Evolutionary conservation across 2,329 filamentous ascomycete species (phyloP), one percentile per base, ranked within the genome.

Genomic region (Periconia sp.): DNA sequence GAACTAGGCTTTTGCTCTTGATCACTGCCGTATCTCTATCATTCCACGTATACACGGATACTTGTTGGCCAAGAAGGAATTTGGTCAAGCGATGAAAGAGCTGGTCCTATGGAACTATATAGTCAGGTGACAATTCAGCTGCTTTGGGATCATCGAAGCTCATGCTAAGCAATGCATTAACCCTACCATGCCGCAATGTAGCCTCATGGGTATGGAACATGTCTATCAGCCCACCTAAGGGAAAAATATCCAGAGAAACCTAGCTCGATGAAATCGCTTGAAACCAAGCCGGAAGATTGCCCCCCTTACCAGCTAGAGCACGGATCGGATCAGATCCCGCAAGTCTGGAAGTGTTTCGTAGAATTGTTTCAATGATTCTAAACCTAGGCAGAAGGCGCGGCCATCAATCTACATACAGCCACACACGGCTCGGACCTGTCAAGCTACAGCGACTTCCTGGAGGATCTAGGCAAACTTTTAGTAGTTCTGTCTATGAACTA

Each of bases 401-500:
- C 53, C 53, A 38, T 56, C 48, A 38, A 52, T 47, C 28, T 46
- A 25, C 21, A 32, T 26, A 22, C 23, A 13, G 11, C 48, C 50
- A 46, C 46, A 52, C 28, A 36, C 47, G 29, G 51, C 42, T 28
- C 39, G 35, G 29, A 53, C 35, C 24, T 48, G 38, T 38, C 47
- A 47, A 39, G 52, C 52, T 18, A 50, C 50, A 33, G 50, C 50
- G 46, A 54, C 50, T 42, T 57, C 51, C 36, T 54, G 51, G 26
- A 57, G 44, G 29, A 54, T 32, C 51, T 54, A 41, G 18, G 35
- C 38, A 52, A 38, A 38, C n/a, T 35, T 38, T 51, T 48, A 50
- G 45, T 34, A 38, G 13, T 36, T 47, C 29, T 28, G 18, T n/a
- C n/a, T n/a, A n/a, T n/a, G 18, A 21, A 19, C 36, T 37, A 25